A percentile compares a stretch with the other conserved stretches of the same genome.
Evolutionary conservation across 2,329 filamentous ascomycete species (phyloP).

Genomic region (Penicillium sp.): DNA sequence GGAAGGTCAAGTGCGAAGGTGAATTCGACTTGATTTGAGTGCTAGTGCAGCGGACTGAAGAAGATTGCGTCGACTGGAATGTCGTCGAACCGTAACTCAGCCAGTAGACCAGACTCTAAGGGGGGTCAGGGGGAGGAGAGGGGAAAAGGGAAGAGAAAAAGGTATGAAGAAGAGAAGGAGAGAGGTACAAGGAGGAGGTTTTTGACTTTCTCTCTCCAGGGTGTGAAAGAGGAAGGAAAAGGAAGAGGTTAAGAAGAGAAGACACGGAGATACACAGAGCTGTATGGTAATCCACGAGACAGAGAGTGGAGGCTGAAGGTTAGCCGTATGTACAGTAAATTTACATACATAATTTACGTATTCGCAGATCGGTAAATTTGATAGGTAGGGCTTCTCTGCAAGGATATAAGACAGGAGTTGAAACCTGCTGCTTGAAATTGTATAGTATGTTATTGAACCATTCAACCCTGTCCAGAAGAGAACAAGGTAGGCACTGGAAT

Average conservation of each 20-base stretch:
- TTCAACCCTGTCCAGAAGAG: too few relatives aligned
- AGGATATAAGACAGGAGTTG: slow-evolving; percentile 9
- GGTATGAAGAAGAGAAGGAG: slow-evolving; percentile 33
- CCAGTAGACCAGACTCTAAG: slow-evolving; percentile 36
- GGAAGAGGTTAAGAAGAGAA: slow-evolving; percentile 27
- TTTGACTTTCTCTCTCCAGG: slow-evolving; percentile 42
- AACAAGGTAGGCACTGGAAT: too few relatives aligned
- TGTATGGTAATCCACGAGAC: slow-evolving; percentile 24
- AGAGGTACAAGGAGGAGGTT: slow-evolving; percentile 37
- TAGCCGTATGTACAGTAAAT: slow-evolving; percentile 2
- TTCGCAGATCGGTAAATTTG: background rate
- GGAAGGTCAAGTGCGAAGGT: slow-evolving; percentile 37
- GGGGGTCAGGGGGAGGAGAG: slow-evolving; percentile 19
- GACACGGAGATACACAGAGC: slow-evolving; percentile 27
- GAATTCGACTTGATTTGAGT: slow-evolving; percentile 42
- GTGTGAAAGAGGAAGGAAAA: slow-evolving; percentile 37
- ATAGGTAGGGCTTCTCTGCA: slow-evolving; percentile 7
- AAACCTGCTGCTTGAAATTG: slow-evolving; percentile 7
- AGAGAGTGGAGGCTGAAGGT: slow-evolving; percentile 25
- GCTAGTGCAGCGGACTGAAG: slow-evolving; percentile 31
- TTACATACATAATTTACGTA: background rate
- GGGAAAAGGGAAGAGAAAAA: slow-evolving; percentile 20
- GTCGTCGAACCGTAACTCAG: slow-evolving; percentile 28
- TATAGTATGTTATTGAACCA: too few relatives aligned
- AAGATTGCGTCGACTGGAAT: slow-evolving; percentile 24